phyloP scores from a whole-genome alignment of 345 rosid genomes.

The Gossypium stocksii region DNA sequence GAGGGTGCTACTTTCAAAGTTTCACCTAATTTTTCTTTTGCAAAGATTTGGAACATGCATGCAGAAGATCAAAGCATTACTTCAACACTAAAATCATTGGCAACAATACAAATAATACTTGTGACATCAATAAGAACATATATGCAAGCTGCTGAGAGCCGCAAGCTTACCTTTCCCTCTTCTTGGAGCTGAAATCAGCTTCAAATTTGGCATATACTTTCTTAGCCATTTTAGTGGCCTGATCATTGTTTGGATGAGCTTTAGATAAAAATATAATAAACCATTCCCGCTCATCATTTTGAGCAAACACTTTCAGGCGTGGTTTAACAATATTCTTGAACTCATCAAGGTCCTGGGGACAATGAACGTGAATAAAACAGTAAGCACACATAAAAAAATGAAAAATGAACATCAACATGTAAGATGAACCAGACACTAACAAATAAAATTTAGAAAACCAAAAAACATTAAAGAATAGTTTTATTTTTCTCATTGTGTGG shows the following conservation, averaged over 20 bases:
- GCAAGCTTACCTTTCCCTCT: neutral
- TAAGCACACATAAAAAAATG: no score
- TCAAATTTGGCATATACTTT: neutral
- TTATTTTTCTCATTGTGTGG: neutral
- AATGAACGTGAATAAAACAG: neutral
- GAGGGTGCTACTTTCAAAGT: neutral
- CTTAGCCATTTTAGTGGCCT: neutral
- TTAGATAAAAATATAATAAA: neutral
- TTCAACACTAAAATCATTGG: neutral
- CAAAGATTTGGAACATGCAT: neutral
- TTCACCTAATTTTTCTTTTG: neutral
- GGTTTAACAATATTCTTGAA: slow-evolving; percentile 2
- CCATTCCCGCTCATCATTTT: neutral
- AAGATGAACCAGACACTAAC: neutral
- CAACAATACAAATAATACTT: neutral
- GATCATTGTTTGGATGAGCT: neutral
- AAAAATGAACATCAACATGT: neutral
- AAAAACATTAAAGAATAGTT: neutral
- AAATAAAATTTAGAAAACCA: neutral
- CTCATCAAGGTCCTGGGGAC: slow-evolving; percentile 2
- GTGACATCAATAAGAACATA: neutral
- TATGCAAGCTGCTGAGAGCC: neutral
- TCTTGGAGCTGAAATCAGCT: slow-evolving; percentile 5
- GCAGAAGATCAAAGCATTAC: neutral
- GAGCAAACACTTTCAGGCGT: neutral